Evolutionary conservation across 2,329 filamentous ascomycete species (phyloP), one percentile per base, ranked within the genome.

Genomic region (Fusarium odoratissimum): DNA sequence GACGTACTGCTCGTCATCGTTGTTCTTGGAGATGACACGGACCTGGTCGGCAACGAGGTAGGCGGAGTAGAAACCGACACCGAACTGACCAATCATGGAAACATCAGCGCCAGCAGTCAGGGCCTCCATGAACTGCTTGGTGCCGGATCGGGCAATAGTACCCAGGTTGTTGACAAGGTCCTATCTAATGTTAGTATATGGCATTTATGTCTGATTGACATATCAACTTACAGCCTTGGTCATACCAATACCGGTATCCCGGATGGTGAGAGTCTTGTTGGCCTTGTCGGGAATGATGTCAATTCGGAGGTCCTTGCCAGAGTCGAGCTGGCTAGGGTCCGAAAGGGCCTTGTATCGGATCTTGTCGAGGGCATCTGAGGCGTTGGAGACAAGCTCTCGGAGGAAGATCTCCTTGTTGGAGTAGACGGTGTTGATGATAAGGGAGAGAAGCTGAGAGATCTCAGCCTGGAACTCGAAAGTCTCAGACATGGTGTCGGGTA

Each of bases 391-490:
- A 80, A 99, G 84, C 88, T 99, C 96, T 92, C 96, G 90, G 81
- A 99, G 88, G 92, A 99, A 99, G 84, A 99, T 98, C 88, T 98
- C 96, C 91, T 99, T 99, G 93, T 99, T 99, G 80, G 95, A 98
- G 91, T 98, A 99, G 89, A 99, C 96, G 78, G 96, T 98, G 93
- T 99, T 99, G 91, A 99, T 99, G 88, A 99, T 99, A 84, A 99
- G 93, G 79, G 92, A 95, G 84, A 99, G 93, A 78, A 99, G 94
- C 94, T 99, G 96, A 93, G 95, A 98, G 84, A 99, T 99, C 93
- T 99, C 96, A 93, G 96, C 96, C 93, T 99, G 96, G 90, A 98
- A 99, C 93, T 98, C 95, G 89, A 99, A 99, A 79, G 95, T 98
- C 90, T 98, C 95, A 86, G 94, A 86, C 94, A 97, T 97, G 84